Evolutionary conservation across 345 rosid genomes (phyloP).

Genomic region (Gossypium arboreum): DNA sequence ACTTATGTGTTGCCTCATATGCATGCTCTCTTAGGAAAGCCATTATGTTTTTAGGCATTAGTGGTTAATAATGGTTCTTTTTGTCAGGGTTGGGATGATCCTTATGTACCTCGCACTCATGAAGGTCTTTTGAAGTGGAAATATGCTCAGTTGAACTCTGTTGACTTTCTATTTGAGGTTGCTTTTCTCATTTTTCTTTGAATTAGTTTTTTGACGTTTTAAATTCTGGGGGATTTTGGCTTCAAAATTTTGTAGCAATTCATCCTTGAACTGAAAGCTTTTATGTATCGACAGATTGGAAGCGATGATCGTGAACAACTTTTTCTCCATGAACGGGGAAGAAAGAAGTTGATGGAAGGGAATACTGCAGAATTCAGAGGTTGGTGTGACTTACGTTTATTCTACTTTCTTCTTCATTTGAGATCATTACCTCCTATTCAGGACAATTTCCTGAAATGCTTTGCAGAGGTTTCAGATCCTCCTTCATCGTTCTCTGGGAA

Average conservation of each 20-base stretch:
- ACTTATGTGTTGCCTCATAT: neutral
- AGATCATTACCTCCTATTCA: neutral
- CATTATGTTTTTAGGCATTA: neutral
- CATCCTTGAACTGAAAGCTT: constrained; percentile 7
- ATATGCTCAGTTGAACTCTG: constrained; percentile 90
- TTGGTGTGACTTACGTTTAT: constrained; percentile 10
- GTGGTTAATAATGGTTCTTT: constrained; percentile 10
- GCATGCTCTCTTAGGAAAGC: neutral
- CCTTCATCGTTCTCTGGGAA: constrained; percentile 71
- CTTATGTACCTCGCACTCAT: constrained; percentile 86
- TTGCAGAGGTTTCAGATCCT: constrained; percentile 73
- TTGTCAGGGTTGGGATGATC: constrained; percentile 96
- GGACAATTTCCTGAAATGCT: constrained; percentile 4
- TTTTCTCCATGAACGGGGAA: constrained; percentile 67
- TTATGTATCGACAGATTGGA: constrained; percentile 35
- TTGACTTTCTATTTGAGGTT: constrained; percentile 93
- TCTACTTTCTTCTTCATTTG: neutral
- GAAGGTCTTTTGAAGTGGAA: constrained; percentile 98
- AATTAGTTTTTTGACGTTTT: neutral
- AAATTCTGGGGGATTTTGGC: neutral
- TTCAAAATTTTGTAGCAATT: neutral
- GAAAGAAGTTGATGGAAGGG: constrained; percentile 81
- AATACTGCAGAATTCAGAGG: constrained; percentile 69
- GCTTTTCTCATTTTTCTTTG: constrained; percentile 9
- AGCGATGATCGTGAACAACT: constrained; percentile 51